Conservation (phyloP, 116 monocot species). For the Trichopus zeylanicus region DNA sequence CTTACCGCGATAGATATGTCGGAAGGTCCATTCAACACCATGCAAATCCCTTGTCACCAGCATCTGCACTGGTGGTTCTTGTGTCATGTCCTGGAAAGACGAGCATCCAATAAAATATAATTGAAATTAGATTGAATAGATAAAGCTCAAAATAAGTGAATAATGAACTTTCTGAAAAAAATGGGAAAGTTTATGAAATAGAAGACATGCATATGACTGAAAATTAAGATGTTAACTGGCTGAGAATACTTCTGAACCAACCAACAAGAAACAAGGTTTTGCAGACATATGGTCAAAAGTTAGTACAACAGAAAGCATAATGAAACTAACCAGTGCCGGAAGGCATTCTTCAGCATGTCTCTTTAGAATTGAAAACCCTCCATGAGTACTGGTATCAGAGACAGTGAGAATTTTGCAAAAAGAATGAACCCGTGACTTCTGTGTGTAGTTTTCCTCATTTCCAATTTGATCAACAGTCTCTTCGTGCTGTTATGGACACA, state of each 20-base stretch:
- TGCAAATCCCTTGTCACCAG: conserved; percentile 29
- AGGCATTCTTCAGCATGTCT: conserved; percentile 47
- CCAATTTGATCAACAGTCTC: conserved; percentile 10
- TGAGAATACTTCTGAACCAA: no score
- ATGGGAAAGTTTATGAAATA: no score
- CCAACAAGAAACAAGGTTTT: background rate
- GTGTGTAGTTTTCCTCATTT: background rate
- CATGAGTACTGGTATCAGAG: conserved; percentile 44
- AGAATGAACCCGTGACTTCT: conserved; percentile 4
- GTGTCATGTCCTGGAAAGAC: conserved; percentile 17
- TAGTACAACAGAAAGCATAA: background rate
- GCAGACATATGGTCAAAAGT: background rate
- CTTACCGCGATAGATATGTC: conserved; percentile 35
- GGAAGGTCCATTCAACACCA: conserved; percentile 25
- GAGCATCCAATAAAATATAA: background rate
- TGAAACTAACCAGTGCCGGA: conserved; percentile 32
- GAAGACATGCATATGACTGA: no score
- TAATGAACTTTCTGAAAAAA: no score
- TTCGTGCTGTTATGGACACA: conserved; percentile 13
- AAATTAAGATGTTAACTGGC: no score
- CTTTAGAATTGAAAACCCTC: conserved; percentile 30
- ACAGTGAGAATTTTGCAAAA: conserved; percentile 41
- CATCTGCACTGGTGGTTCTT: conserved; percentile 22
- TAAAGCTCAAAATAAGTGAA: background rate
- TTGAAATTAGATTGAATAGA: background rate